phyloP scores from a whole-genome alignment of 371 early-diverging fungal genomes.

The Apophysomyces variabilis region DNA sequence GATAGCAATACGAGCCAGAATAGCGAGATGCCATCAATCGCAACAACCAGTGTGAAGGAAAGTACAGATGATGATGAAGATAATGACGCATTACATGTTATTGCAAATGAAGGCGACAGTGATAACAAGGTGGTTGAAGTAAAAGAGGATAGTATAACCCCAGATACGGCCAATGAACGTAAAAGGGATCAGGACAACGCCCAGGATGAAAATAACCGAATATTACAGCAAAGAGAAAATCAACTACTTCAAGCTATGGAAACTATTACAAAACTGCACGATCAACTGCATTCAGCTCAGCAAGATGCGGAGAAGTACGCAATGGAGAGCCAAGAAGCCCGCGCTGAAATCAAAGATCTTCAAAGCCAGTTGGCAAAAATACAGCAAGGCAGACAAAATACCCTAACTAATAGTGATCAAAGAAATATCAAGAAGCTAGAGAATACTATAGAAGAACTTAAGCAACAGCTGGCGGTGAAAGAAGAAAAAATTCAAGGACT shows the following conservation, averaged over 20 bases:
- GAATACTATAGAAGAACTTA: conserved; percentile 52
- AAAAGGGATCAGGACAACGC: background rate
- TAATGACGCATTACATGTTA: background rate
- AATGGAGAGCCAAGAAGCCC: conserved; percentile 19
- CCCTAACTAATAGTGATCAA: conserved; percentile 16
- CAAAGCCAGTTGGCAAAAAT: conserved; percentile 10
- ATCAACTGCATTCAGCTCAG: conserved; percentile 60
- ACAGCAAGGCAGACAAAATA: conserved; percentile 14
- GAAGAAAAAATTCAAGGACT: conserved; percentile 69
- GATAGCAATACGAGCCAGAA: no score
- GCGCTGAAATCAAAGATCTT: conserved; percentile 12
- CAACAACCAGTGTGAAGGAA: background rate
- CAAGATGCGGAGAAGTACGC: conserved; percentile 29
- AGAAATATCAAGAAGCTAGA: conserved; percentile 40
- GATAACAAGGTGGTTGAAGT: background rate
- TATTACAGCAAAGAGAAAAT: conserved; percentile 66
- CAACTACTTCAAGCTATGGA: conserved; percentile 67
- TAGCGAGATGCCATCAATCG: no score
- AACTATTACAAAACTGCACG: conserved; percentile 64
- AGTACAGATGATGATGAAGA: conserved; percentile 1
- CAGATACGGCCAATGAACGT: background rate
- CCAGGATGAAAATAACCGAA: conserved; percentile 16
- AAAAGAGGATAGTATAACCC: background rate
- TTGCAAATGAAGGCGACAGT: background rate
- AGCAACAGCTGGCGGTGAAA: conserved; percentile 56